Percentiles rank a stretch among this genome's conserved stretches.
Evolutionary conservation across 306 rosid species (phyloP).

Genomic region (Benincasa hispida): DNA sequence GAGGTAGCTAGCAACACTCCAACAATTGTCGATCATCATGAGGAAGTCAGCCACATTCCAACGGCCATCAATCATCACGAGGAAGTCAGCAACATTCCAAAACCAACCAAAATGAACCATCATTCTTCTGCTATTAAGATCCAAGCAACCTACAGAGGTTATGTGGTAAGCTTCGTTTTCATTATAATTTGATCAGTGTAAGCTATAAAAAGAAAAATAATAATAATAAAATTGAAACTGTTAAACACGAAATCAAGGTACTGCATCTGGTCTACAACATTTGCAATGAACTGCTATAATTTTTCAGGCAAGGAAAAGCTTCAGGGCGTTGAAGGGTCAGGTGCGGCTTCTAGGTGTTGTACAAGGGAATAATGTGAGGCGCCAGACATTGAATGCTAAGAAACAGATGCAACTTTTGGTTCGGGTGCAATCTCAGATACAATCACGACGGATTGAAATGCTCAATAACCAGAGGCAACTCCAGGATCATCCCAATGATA

Average conservation of each 20-base stretch:
- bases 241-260: background rate
- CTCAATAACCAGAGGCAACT: conserved; percentile 63
- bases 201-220: background rate
- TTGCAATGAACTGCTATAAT: background rate
- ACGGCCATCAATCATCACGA: conserved; percentile 9
- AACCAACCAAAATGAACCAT: conserved; percentile 48
- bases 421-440: conserved; percentile 90
- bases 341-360: conserved; percentile 94
- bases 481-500: conserved; percentile 47
- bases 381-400: conserved; percentile 84
- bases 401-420: conserved; percentile 90
- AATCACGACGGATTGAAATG: conserved; percentile 86
- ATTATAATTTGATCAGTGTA: background rate
- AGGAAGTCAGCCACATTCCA: conserved; percentile 25
- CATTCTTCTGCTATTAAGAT: conserved; percentile 76
- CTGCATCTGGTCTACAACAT: background rate
- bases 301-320: conserved; percentile 76
- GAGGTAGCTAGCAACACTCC: background rate
- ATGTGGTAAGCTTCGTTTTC: conserved; percentile 41
- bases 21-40: conserved; percentile 6
- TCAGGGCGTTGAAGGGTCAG: conserved; percentile 79
- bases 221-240: background rate
- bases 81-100: conserved; percentile 47
- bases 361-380: conserved; percentile 87
- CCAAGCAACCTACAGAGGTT: conserved; percentile 84